Evolutionary conservation across 495 filamentous ascomycete genomes (phyloP), one percentile per base, ranked within the genome.

Genomic region (Melanomma pulvis-pyrius): DNA sequence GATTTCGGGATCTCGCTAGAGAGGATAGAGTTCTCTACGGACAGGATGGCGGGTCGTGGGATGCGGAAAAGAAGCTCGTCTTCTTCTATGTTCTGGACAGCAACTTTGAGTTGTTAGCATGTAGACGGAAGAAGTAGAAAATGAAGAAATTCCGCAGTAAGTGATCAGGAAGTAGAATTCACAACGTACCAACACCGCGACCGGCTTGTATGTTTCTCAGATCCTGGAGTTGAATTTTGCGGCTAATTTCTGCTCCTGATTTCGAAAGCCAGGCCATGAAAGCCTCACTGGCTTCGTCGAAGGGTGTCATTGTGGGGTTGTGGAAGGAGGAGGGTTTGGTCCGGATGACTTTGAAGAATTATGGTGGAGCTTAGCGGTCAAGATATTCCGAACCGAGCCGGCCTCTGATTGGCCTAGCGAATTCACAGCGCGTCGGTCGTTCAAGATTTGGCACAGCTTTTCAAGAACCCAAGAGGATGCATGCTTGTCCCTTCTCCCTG

Each of bases 51-150:
- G 34, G 80, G 75, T 36, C 83, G 83, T 12, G 86, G 84, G 54
- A 90, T 84, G 21, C 80, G 82, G 78, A 90, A 90, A 52, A 90
- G 80, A 67, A 86, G 79, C 79, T 88, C 86, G 61, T 86, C 86
- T 69, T 84, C 82, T 21, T 77, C 73, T 47, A 90, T 83, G 66
- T 86, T 81, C 69, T 77, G 59, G 29, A 73, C 73, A 30, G 88
- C 86, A 68, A 89, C 86, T 88, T 76, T 11, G 15, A 9, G 44
- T 17, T 11, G 46, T 62, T 53, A 65, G 32, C 49, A n/a, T 46
- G 19, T 19, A 12, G 46, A 24, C 26, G 19, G 13, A 25, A 24
- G 24, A 30, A 59, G n/a, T 32, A 61, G 51, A 28, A 61, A 9
- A 17, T 32, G 19, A 24, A 41, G 19, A 46, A 65, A 49, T 13